Conservation (phyloP, 345 rosid genomes). For the Mercurialis annua region DNA sequence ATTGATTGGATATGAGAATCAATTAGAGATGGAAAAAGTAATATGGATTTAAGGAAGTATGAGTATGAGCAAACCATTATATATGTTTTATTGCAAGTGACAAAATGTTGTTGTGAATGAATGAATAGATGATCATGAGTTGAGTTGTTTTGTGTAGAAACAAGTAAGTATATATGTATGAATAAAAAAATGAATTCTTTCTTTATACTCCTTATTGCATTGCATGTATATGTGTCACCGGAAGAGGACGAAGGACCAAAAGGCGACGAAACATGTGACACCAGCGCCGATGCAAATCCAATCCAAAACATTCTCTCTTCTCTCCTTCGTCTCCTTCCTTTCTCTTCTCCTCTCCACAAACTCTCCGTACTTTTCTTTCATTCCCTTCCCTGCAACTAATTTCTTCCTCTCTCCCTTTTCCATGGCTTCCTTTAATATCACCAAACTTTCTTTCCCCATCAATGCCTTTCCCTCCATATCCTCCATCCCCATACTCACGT, state of each 20-base stretch:
- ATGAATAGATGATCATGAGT: too few species aligned
- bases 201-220: too few species aligned
- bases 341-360: slow-evolving; percentile 42
- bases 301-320: slow-evolving; percentile 32
- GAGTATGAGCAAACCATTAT: too few species aligned
- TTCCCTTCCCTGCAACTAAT: slow-evolving; percentile 4
- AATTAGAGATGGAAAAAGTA: too few species aligned
- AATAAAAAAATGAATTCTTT: too few species aligned
- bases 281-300: slow-evolving; percentile 30
- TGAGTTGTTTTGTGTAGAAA: too few species aligned
- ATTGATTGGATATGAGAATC: too few species aligned
- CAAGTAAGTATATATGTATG: not conserved
- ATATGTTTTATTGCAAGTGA: too few species aligned
- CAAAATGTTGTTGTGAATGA: too few species aligned
- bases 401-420: slow-evolving; percentile 38
- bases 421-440: slow-evolving; percentile 44
- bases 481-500: slow-evolving; percentile 61
- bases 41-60: too few species aligned
- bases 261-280: slow-evolving; percentile 38
- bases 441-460: slow-evolving; percentile 70
- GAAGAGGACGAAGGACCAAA: slow-evolving; percentile 53
- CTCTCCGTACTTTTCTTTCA: slow-evolving; percentile 37
- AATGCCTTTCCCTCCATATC: slow-evolving; percentile 71
- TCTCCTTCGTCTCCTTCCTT: slow-evolving; percentile 31
- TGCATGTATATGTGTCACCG: slow-evolving; percentile 14